Percentiles rank a stretch among this genome's conserved stretches.
These are phyloP conservation scores for Crotalaria pallida DNA, from an alignment of 306 rosid species.

Conservation along the genomic window DNA sequence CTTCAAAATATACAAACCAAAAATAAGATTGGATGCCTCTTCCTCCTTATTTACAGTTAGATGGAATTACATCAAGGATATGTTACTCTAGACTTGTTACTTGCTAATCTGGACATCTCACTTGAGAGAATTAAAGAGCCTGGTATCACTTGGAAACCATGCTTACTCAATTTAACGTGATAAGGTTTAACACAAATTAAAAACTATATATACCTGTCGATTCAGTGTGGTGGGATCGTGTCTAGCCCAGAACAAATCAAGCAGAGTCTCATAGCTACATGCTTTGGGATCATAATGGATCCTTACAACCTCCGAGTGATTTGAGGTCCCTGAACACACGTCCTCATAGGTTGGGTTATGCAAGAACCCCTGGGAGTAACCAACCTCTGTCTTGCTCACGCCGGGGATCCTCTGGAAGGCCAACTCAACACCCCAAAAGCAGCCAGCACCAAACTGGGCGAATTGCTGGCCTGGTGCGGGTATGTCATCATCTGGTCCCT, in stretches of 20 bases:
- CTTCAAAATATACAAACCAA: not conserved
- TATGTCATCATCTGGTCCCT: conserved; percentile 74
- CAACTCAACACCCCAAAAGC: conserved; percentile 97
- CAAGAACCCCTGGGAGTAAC: conserved; percentile 69
- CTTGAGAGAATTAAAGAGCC: not conserved
- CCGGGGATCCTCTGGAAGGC: conserved; percentile 84
- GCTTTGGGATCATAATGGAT: conserved; percentile 74
- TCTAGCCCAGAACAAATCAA: conserved; percentile 71
- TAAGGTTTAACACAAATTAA: not conserved
- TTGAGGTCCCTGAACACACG: conserved; percentile 63
- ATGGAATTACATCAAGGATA: not conserved
- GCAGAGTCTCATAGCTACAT: conserved; percentile 59
- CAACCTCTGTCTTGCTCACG: conserved; percentile 82
- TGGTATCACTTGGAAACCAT: not conserved
- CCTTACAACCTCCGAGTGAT: conserved; percentile 80
- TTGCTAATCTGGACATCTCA: not conserved
- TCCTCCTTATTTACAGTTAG: not conserved
- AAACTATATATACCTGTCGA: conserved; percentile 56
- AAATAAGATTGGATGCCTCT: not conserved
- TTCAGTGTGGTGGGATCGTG: conserved; percentile 91
- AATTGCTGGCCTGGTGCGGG: conserved; percentile 80
- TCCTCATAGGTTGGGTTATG: conserved; percentile 82
- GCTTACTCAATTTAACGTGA: not conserved
- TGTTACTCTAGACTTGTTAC: not conserved
- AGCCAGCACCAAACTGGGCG: conserved; percentile 92